Base-by-base conservation (phyloP, 176 grass and related monocot species). In the Phragmites australis region DNA sequence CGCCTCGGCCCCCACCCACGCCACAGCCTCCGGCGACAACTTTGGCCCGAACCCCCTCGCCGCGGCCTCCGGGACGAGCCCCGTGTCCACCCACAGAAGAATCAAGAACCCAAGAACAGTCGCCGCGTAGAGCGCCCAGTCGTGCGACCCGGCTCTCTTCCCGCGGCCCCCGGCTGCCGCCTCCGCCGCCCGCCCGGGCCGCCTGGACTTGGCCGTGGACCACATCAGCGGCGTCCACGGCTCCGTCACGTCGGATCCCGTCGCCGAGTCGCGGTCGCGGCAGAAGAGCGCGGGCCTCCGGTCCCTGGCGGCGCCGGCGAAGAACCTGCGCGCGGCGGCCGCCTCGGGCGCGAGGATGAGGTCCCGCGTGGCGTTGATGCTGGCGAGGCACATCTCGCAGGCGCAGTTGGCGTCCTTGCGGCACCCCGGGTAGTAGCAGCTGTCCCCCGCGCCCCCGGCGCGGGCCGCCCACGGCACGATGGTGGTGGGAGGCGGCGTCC, bases 341-440 rank as follows among this genome's bases (percentile, higher is more conserved):
- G 72, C 75, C 79, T 66, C 83, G 64, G 78, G 88, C 27, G 42
- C 76, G 31, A 61, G 80, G 47, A 99, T 48, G 60, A 99, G 88
- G 74, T 99, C 92, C 1, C 90, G 88, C 47, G 90, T 99, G 86
- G 96, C 96, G 81, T 89, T 26, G 51, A 99, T 93, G 86, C 96
- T 99, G 9, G 92, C 92, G 58, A 95, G 84, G 78, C 92, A 99
- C 9, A 94, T 94, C 70, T 95, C 87, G 66, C 96, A 99, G 54
- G 84, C 62, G 87, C 96, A 99, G 58, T 95, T 95, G 79, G 90
- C 78, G 68, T 95, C 92, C 88, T 99, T 99, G 19, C 86, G 92
- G 84, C 96, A 99, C 0, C 86, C 81, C 11, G 78, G 88, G 76
- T 88, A 97, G 82, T 93, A 99, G 54, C 80, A 82, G 57, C 65